These are phyloP conservation scores for Quercus variabilis DNA, from an alignment of 306 rosid species.

Conservation along the genomic window DNA sequence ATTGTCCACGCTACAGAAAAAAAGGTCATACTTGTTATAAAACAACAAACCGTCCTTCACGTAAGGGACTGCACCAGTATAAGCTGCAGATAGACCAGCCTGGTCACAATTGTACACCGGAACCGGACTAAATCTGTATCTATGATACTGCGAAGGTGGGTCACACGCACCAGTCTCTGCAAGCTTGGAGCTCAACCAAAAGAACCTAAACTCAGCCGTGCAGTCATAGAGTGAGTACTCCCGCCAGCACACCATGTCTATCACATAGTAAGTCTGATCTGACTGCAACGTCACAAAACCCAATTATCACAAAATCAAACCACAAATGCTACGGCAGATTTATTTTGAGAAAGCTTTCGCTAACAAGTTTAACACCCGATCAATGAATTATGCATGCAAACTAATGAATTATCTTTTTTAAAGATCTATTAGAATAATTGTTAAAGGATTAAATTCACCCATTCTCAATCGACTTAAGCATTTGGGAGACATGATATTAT, in stretches of 20 bases:
- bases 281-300: constrained; percentile 28
- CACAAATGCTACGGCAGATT: neutral
- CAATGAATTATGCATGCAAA: no score
- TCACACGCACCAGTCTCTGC: constrained; percentile 74
- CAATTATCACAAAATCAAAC: constrained; percentile 2
- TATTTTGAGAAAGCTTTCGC: no score
- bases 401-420: constrained; percentile 53
- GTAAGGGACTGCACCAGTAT: constrained; percentile 55
- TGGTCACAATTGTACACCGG: constrained; percentile 57
- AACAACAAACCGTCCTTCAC: constrained; percentile 82
- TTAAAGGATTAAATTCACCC: no score
- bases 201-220: constrained; percentile 74
- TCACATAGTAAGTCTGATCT: constrained; percentile 89
- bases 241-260: constrained; percentile 95
- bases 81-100: constrained; percentile 58
- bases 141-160: constrained; percentile 65
- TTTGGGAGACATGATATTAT: no score
- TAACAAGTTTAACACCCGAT: no score
- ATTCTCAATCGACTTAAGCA: no score
- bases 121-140: constrained; percentile 65
- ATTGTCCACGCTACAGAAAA: neutral
- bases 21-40: constrained; percentile 60
- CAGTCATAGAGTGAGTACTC: constrained; percentile 79
- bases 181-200: constrained; percentile 85
- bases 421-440: constrained; percentile 24